These are phyloP conservation scores for Chalciporus piperatus DNA, from an alignment of 768 basidiomycete genomes.

Conservation along the genomic window DNA sequence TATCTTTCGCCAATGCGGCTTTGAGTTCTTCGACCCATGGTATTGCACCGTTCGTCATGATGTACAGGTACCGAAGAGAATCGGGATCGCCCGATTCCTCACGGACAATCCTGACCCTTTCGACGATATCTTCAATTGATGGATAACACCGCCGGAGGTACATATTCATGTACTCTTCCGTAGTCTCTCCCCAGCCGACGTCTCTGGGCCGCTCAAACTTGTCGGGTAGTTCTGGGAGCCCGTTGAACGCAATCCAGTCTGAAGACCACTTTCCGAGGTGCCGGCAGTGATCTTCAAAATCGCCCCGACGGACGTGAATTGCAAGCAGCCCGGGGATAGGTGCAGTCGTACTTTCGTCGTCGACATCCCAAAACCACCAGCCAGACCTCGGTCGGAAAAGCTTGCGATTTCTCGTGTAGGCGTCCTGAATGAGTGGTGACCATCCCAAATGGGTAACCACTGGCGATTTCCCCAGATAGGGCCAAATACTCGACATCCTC, in stretches of 20 bases:
- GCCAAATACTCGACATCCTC: slow-evolving; percentile 25
- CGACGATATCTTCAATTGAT: slow-evolving; percentile 40
- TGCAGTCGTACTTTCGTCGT: too few relatives aligned
- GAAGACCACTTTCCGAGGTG: slow-evolving; percentile 34
- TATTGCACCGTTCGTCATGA: slow-evolving; percentile 46
- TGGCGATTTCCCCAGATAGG: slow-evolving; percentile 31
- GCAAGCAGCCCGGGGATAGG: slow-evolving; percentile 43
- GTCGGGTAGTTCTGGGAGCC: slow-evolving; percentile 41
- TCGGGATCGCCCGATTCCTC: slow-evolving; percentile 11
- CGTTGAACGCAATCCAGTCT: slow-evolving; percentile 44
- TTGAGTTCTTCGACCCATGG: slow-evolving; percentile 45
- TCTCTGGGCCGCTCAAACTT: slow-evolving; percentile 20
- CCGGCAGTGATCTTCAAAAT: slow-evolving; percentile 45
- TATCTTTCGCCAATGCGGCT: slow-evolving; percentile 26
- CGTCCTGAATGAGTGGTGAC: slow-evolving; percentile 35
- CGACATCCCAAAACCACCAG: too few relatives aligned
- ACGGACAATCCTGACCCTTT: slow-evolving; percentile 36
- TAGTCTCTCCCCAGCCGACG: slow-evolving; percentile 10
- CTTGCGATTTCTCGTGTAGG: slow-evolving; percentile 28
- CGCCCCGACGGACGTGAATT: slow-evolving; percentile 51
- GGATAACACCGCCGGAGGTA: slow-evolving; percentile 44
- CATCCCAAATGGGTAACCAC: slow-evolving; percentile 36
- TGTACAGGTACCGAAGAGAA: slow-evolving; percentile 38
- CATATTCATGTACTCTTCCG: too few relatives aligned
- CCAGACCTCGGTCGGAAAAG: too few relatives aligned